These are phyloP conservation scores for Polygonum aviculare DNA, from an alignment of 148 eudicot species.

Conservation along the genomic window DNA sequence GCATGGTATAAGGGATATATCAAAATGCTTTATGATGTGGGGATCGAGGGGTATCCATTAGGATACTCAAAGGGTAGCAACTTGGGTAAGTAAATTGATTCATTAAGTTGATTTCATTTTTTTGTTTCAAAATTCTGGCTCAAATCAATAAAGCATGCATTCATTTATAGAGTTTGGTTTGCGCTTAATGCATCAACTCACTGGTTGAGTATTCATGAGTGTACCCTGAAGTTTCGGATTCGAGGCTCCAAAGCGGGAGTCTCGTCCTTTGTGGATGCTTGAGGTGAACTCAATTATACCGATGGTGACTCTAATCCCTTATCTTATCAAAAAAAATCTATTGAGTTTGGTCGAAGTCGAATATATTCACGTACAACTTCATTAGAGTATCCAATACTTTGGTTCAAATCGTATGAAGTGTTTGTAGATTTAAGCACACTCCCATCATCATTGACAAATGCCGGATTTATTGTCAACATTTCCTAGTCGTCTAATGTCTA, in stretches of 20 bases:
- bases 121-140: neutral
- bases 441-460: neutral
- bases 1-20: neutral
- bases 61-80: neutral
- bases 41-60: conserved; percentile 6
- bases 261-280: too few relatives aligned
- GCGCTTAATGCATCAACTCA: too few relatives aligned
- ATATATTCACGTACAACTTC: neutral
- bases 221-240: too few relatives aligned
- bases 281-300: too few relatives aligned
- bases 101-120: neutral
- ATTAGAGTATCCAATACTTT: neutral
- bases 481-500: neutral
- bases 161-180: too few relatives aligned
- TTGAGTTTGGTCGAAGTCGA: neutral
- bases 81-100: neutral
- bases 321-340: neutral
- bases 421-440: neutral
- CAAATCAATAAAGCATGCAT: neutral
- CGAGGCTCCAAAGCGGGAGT: too few relatives aligned
- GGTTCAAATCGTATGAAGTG: neutral
- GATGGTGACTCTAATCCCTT: too few relatives aligned
- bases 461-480: neutral
- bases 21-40: neutral
- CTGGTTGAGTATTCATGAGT: too few relatives aligned